These are phyloP conservation scores for Heimioporus sp. DNA, from an alignment of 768 basidiomycete species.

Conservation along the genomic window DNA sequence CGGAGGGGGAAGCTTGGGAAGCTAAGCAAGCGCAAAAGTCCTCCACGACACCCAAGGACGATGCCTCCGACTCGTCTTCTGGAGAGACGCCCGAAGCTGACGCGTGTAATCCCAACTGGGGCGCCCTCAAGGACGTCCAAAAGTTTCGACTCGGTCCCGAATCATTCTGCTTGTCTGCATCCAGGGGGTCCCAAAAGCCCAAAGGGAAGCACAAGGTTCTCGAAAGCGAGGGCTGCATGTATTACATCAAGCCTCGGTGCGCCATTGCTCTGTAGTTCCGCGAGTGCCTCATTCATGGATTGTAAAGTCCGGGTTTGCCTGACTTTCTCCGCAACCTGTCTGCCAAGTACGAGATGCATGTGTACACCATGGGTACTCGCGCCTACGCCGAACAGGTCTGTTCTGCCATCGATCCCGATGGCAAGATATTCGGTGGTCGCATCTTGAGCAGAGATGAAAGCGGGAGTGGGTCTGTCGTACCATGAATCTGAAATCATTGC, in stretches of 20 bases:
- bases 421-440: constrained; percentile 80
- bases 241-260: constrained; percentile 97
- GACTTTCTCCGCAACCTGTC: constrained; percentile 73
- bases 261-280: constrained; percentile 20
- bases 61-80: constrained; percentile 34
- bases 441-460: constrained; percentile 94
- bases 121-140: constrained; percentile 85
- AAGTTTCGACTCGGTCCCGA: constrained; percentile 89
- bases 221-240: constrained; percentile 84
- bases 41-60: constrained; percentile 30
- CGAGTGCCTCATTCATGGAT: neutral
- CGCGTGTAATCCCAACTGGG: constrained; percentile 89
- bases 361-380: constrained; percentile 99
- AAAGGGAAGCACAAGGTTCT: constrained; percentile 65
- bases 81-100: constrained; percentile 46
- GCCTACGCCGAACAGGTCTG: constrained; percentile 97
- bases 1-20: constrained; percentile 82
- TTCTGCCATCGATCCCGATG: constrained; percentile 87
- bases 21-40: constrained; percentile 48
- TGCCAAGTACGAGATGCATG: constrained; percentile 94
- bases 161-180: constrained; percentile 47
- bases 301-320: constrained; percentile 71
- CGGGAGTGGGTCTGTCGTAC: constrained; percentile 65
- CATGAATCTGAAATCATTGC: neutral
- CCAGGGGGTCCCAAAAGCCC: constrained; percentile 36